Base-by-base conservation (phyloP, 805 yeast genomes). In the Candida hungchunana region DNA sequence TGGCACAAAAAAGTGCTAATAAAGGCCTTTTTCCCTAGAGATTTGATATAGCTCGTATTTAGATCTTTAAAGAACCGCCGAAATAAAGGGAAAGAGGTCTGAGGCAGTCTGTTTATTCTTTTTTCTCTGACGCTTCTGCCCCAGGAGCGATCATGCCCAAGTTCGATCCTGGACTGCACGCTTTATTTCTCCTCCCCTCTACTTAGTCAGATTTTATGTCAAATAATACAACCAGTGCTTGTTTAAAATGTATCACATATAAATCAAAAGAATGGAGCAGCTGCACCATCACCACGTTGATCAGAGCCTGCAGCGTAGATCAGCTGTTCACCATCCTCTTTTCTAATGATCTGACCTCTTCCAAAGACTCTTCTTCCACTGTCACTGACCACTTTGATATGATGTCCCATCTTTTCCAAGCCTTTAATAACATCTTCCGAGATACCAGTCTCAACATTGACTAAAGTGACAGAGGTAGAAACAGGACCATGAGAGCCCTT, bases 251-350 rank as follows among this genome's bases (percentile, higher is more conserved):
- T n/a, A n/a, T 9, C 9, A 29, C 5, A 19, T 9, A 29, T 13
- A 23, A 18, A 19, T 32, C 15, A 36, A 13, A 35, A 33, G 36
- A 40, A 43, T 5, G 48, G 45, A 25, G 72, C 72, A 9, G 90
- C 79, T 3, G 82, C 82, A 7, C 94, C 94, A 56, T 84, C 95
- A n/a, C 89, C 94, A 35, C 95, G 67, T n/a, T 67, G 71, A 47
- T 84, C 95, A 36, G 83, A 75, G 2, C 94, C 95, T 9, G 75
- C 94, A 26, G 79, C 64, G 54, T 74, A 79, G 2, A 78, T 67
- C 25, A 71, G 56, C 11, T 52, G 47, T 2, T 71, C 74, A 18
- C 59, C 48, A n/a, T 64, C 54, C 12, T 62, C 67, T 37, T 66
- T 71, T 50, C 67, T 69, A 39, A 84, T 82, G 32, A 85, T 72